A percentile compares a stretch with the other conserved stretches of the same genome.
phyloP scores from a whole-genome alignment of 306 rosid genomes.

The Trifolium fragiferum region DNA sequence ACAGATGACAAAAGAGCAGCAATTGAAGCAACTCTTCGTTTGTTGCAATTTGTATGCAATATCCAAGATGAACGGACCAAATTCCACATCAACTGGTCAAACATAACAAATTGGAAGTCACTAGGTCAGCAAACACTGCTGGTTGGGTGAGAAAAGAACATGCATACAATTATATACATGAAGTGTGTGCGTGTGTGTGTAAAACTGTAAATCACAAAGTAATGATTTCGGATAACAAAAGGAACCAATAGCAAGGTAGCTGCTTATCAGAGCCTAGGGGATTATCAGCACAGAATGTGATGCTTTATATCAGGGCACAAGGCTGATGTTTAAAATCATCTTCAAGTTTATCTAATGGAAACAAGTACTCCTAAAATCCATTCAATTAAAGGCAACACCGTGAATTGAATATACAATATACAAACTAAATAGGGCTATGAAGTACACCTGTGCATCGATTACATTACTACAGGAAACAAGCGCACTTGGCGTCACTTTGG shows the following conservation, averaged over 20 bases:
- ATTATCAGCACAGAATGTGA: too few relatives aligned
- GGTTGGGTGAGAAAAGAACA: slow-evolving; percentile 8
- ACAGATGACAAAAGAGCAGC: slow-evolving; percentile 94
- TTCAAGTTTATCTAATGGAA: too few relatives aligned
- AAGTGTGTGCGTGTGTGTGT: not conserved
- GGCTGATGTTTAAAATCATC: too few relatives aligned
- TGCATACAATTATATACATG: slow-evolving; percentile 32
- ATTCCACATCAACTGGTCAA: slow-evolving; percentile 84
- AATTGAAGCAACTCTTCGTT: slow-evolving; percentile 90
- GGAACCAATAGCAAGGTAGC: too few relatives aligned
- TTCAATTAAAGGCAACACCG: slow-evolving; percentile 24
- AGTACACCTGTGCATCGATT: slow-evolving; percentile 68
- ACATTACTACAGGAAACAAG: slow-evolving; percentile 54
- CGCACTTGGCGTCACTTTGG: slow-evolving; percentile 53
- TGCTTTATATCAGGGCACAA: too few relatives aligned
- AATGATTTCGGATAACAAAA: too few relatives aligned
- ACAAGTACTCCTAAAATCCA: not conserved
- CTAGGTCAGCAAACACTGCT: slow-evolving; percentile 31
- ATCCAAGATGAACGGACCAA: slow-evolving; percentile 94
- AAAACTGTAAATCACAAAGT: too few relatives aligned
- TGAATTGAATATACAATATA: slow-evolving; percentile 17
- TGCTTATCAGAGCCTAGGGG: too few relatives aligned
- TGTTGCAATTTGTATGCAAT: slow-evolving; percentile 89
- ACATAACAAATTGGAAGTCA: slow-evolving; percentile 38
- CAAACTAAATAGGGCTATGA: slow-evolving; percentile 33